phyloP scores from a whole-genome alignment of 495 filamentous ascomycete species.

The Neurospora sp. region DNA sequence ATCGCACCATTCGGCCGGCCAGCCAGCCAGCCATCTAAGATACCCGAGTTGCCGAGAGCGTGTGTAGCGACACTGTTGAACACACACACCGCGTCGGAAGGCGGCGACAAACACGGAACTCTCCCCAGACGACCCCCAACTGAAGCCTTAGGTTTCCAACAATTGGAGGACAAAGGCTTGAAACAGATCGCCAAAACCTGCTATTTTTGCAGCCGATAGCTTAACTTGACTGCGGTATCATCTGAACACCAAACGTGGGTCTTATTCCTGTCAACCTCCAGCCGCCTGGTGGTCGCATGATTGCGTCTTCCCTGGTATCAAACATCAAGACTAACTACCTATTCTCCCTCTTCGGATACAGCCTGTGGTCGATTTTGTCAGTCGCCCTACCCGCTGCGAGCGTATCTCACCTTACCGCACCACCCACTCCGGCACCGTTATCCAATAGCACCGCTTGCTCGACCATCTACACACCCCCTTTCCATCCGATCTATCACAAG shows the following conservation, averaged over 20 bases:
- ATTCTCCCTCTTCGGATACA: not conserved
- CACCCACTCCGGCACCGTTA: conserved; percentile 1
- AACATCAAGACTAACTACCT: conserved; percentile 4
- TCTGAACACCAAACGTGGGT: conserved; percentile 8
- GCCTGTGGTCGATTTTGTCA: not conserved
- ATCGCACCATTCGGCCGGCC: not conserved
- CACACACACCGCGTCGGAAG: not conserved
- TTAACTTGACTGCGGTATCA: conserved; percentile 2
- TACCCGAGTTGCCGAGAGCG: not conserved
- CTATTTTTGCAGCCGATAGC: not conserved
- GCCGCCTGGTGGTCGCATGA: conserved; percentile 2
- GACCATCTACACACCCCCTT: conserved; percentile 5
- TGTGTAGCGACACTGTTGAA: not conserved
- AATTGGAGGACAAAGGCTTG: not conserved
- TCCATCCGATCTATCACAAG: conserved; percentile 12
- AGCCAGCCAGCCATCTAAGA: not conserved
- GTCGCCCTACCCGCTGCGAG: conserved; percentile 6
- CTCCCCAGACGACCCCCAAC: not conserved
- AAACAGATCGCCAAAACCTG: not conserved
- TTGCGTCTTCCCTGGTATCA: conserved; percentile 3
- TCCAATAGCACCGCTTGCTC: conserved; percentile 9
- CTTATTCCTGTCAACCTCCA: not conserved
- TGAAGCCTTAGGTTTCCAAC: not conserved
- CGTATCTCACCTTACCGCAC: conserved; percentile 4
- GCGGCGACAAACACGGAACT: not conserved